phyloP scores from a whole-genome alignment of 768 basidiomycete species.

The Psilocybe cyanescens region DNA sequence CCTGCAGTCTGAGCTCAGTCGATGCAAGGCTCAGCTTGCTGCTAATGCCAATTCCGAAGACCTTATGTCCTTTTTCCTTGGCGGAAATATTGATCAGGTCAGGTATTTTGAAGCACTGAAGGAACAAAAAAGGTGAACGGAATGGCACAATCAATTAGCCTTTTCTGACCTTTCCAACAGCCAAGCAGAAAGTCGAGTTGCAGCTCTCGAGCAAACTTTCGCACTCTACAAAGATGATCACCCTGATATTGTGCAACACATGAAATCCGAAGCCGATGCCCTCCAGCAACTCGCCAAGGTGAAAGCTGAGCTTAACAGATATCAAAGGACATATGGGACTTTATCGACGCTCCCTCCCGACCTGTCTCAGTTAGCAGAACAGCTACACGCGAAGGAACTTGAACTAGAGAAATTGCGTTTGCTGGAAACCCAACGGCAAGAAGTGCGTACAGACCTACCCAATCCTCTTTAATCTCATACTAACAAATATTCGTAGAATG shows the following conservation, averaged over 20 bases:
- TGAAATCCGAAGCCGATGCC: constrained; percentile 53
- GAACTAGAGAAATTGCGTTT: constrained; percentile 66
- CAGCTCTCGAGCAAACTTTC: constrained; percentile 57
- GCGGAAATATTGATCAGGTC: constrained; percentile 53
- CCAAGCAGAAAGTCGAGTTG: constrained; percentile 50
- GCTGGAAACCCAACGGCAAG: constrained; percentile 63
- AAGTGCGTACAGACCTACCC: constrained; percentile 43
- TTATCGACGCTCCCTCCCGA: constrained; percentile 55
- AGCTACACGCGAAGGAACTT: constrained; percentile 68
- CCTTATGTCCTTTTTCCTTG: constrained; percentile 70
- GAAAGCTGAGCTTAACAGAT: constrained; percentile 57
- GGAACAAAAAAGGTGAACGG: constrained; percentile 57
- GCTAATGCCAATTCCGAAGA: constrained; percentile 73
- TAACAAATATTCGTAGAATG: constrained; percentile 49
- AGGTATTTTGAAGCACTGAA: constrained; percentile 58
- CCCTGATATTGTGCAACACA: constrained; percentile 55
- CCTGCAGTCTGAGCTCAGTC: constrained; percentile 71
- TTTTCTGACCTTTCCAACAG: constrained; percentile 37
- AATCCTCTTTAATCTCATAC: constrained; percentile 4
- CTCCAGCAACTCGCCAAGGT: constrained; percentile 50
- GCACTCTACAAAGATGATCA: constrained; percentile 49
- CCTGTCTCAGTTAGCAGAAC: constrained; percentile 48
- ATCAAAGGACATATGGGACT: constrained; percentile 67
- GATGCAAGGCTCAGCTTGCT: constrained; percentile 78
- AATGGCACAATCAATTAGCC: neutral